phyloP scores from a whole-genome alignment of 202 grass and related monocot species.

The Panicum hallii region DNA sequence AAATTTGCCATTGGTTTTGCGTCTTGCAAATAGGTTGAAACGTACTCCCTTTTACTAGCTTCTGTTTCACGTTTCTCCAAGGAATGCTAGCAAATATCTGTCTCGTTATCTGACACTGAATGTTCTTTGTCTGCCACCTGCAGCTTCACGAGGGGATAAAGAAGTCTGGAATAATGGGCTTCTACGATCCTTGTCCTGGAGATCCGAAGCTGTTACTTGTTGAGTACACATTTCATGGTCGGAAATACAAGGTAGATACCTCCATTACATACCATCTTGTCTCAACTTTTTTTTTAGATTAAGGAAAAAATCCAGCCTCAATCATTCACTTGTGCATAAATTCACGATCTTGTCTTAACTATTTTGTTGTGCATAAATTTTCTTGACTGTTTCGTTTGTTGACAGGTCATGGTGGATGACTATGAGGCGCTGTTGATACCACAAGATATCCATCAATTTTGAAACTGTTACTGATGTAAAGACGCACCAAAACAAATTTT shows the following conservation, averaged over 20 bases:
- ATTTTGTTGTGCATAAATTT: constrained; percentile 9
- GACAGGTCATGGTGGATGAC: constrained; percentile 80
- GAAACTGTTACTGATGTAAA: constrained; percentile 49
- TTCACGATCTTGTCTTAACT: background rate
- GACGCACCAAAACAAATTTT: constrained; percentile 28
- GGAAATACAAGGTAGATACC: constrained; percentile 72
- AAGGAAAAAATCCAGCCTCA: no score
- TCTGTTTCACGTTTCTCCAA: constrained; percentile 17
- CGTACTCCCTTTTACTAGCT: background rate
- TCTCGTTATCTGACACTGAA: constrained; percentile 25
- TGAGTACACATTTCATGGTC: constrained; percentile 75
- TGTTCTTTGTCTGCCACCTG: constrained; percentile 17
- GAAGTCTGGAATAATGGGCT: constrained; percentile 98
- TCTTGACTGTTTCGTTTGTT: constrained; percentile 45
- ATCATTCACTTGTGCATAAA: no score
- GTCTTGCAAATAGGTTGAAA: constrained; percentile 3
- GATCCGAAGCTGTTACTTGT: constrained; percentile 78
- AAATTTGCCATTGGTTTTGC: background rate
- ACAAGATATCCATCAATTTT: constrained; percentile 62
- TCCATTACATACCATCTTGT: constrained; percentile 9
- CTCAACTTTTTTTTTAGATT: background rate
- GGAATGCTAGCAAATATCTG: constrained; percentile 20
- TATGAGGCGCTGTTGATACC: constrained; percentile 67
- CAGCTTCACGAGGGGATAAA: constrained; percentile 99
- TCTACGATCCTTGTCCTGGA: constrained; percentile 96